A percentile compares a stretch with the other conserved stretches of the same genome.
Conservation (phyloP, 805 yeast genomes). For the Wickerhamiella sorbophila region DNA sequence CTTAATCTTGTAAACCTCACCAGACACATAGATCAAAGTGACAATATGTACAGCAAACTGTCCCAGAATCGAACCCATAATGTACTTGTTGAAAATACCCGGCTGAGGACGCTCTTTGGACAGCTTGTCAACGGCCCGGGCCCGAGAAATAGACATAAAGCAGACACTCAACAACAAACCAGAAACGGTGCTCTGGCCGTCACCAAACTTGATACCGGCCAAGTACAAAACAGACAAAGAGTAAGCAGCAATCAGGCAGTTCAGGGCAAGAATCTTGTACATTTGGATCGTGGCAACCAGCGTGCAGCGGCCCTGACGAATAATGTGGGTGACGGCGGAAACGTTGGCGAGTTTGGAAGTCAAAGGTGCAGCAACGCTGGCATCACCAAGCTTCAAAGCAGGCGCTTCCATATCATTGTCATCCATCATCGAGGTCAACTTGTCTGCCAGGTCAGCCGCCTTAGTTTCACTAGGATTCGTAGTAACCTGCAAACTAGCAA, state of each 20-base stretch:
- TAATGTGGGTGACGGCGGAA: constrained; percentile 78
- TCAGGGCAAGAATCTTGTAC: constrained; percentile 95
- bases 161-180: constrained; percentile 86
- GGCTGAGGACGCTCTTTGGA: constrained; percentile 94
- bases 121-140: constrained; percentile 75
- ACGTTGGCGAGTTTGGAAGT: constrained; percentile 90
- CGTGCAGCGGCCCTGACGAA: constrained; percentile 98
- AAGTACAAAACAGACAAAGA: constrained; percentile 84
- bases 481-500: constrained; percentile 28
- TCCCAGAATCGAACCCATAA: constrained; percentile 94
- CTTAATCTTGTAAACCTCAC: constrained; percentile 71
- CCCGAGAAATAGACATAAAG: constrained; percentile 88
- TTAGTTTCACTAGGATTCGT: constrained; percentile 26
- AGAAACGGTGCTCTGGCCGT: constrained; percentile 94
- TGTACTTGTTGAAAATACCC: constrained; percentile 87
- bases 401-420: constrained; percentile 75
- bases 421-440: constrained; percentile 39
- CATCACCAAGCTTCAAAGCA: constrained; percentile 87
- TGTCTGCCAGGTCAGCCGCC: constrained; percentile 43
- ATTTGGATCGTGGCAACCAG: constrained; percentile 94
- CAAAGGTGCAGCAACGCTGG: constrained; percentile 98
- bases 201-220: constrained; percentile 97
- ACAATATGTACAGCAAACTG: constrained; percentile 88
- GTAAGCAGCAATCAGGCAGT: constrained; percentile 93
- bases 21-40: constrained; percentile 68